These are phyloP conservation scores for Rhodotorula glutinis DNA, from an alignment of 1,284 basidiomycete genomes.

Conservation along the genomic window DNA sequence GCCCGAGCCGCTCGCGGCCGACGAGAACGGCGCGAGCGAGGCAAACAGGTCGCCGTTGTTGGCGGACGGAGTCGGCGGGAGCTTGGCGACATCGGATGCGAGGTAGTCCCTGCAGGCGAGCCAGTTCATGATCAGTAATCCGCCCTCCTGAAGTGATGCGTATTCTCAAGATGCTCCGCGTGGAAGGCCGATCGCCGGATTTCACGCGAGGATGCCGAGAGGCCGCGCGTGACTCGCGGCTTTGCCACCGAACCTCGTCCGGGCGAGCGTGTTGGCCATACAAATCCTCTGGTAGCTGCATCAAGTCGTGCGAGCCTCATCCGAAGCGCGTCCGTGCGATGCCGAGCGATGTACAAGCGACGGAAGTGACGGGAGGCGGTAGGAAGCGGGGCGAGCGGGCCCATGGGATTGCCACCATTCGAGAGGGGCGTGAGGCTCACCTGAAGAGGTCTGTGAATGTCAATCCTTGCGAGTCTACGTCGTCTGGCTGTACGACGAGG, in stretches of 20 bases:
- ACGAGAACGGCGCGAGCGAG: not conserved
- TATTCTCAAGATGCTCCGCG: too few relatives aligned
- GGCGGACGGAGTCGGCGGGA: constrained; percentile 5
- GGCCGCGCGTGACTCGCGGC: too few relatives aligned
- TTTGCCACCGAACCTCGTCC: too few relatives aligned
- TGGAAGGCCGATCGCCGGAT: not conserved
- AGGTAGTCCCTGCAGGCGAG: constrained; percentile 35
- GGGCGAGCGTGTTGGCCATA: too few relatives aligned
- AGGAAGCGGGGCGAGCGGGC: too few relatives aligned
- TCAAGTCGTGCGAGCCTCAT: not conserved
- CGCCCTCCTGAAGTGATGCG: too few relatives aligned
- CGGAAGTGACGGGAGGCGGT: not conserved
- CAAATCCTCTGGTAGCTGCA: too few relatives aligned
- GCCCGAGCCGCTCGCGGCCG: not conserved
- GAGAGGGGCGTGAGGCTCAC: constrained; percentile 1
- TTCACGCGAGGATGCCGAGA: too few relatives aligned
- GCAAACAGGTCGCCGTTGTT: not conserved
- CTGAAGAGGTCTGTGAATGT: constrained; percentile 27
- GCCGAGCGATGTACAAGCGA: not conserved
- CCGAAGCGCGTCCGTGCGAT: not conserved
- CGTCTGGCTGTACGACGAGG: constrained; percentile 2
- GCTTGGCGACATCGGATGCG: constrained; percentile 35
- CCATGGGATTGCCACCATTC: too few relatives aligned
- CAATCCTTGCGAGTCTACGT: constrained; percentile 17
- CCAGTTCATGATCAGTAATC: too few relatives aligned